Percentiles rank a stretch among this genome's conserved stretches.
phyloP scores from a whole-genome alignment of 176 grass and related monocot genomes.

The Pharus latifolius region DNA sequence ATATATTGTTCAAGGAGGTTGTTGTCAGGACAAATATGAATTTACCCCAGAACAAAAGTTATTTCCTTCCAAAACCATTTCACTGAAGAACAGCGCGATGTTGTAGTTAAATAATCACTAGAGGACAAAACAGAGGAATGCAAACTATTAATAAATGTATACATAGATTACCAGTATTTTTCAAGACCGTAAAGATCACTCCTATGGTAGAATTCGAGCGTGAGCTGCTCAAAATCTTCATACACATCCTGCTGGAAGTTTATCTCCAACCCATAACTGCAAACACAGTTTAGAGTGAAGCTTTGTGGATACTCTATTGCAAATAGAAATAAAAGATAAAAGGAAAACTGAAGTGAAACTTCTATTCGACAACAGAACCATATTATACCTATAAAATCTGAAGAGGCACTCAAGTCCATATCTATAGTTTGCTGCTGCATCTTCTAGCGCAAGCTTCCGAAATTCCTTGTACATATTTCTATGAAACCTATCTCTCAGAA shows the following conservation, averaged over 20 bases:
- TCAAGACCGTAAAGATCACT: constrained; percentile 95
- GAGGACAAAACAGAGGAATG: background rate
- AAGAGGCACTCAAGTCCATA: constrained; percentile 98
- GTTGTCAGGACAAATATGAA: too few species aligned
- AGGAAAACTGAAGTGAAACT: background rate
- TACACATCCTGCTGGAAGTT: constrained; percentile 76
- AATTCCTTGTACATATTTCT: constrained; percentile 90
- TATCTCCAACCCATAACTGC: constrained; percentile 98
- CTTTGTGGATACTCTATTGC: background rate
- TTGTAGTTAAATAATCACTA: constrained; percentile 3
- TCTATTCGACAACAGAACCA: too few species aligned
- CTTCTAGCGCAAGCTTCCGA: constrained; percentile 72
- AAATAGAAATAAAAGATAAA: background rate
- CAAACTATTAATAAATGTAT: background rate
- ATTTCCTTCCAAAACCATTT: constrained; percentile 7
- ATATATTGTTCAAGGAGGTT: too few species aligned
- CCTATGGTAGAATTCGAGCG: constrained; percentile 61
- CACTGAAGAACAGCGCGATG: background rate
- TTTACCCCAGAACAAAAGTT: background rate
- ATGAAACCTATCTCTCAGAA: constrained; percentile 90
- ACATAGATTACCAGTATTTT: constrained; percentile 86
- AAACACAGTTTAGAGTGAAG: constrained; percentile 7
- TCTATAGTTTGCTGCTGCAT: constrained; percentile 77
- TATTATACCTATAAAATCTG: constrained; percentile 89
- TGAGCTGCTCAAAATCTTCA: constrained; percentile 89